phyloP scores from a whole-genome alignment of 2,329 filamentous ascomycete genomes.

The Myriosclerotinia duriaeana region DNA sequence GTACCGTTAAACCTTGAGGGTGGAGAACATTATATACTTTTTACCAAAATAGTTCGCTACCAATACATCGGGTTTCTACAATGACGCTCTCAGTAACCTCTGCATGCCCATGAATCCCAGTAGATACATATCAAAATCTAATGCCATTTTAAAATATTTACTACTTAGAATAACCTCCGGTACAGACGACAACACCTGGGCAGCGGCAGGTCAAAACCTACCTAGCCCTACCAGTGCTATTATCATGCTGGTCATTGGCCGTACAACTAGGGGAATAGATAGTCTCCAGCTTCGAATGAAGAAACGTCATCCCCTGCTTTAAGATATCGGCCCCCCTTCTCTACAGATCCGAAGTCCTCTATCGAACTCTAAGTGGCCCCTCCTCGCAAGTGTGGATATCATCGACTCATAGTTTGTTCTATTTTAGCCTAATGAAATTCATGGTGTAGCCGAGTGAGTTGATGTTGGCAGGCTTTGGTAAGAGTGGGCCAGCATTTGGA shows the following conservation, averaged over 20 bases:
- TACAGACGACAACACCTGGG: not conserved
- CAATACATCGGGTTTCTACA: not conserved
- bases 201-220: not conserved
- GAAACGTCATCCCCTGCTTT: not conserved
- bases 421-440: constrained; percentile 14
- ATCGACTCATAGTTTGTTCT: not conserved
- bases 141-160: constrained; percentile 5
- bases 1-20: no score
- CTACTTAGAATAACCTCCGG: not conserved
- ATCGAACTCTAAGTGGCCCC: not conserved
- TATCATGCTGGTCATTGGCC: no score
- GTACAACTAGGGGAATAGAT: not conserved
- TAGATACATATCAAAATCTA: not conserved
- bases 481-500: constrained; percentile 7
- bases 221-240: no score
- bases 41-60: constrained; percentile 9
- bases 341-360: not conserved
- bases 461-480: not conserved
- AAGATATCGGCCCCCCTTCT: constrained; percentile 2
- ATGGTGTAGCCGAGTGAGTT: not conserved
- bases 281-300: not conserved
- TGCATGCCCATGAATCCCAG: not conserved
- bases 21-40: constrained; percentile 8
- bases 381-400: not conserved
- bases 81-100: not conserved